Base-by-base conservation (phyloP, 768 basidiomycete genomes). In the Pleurotus sapidus region DNA sequence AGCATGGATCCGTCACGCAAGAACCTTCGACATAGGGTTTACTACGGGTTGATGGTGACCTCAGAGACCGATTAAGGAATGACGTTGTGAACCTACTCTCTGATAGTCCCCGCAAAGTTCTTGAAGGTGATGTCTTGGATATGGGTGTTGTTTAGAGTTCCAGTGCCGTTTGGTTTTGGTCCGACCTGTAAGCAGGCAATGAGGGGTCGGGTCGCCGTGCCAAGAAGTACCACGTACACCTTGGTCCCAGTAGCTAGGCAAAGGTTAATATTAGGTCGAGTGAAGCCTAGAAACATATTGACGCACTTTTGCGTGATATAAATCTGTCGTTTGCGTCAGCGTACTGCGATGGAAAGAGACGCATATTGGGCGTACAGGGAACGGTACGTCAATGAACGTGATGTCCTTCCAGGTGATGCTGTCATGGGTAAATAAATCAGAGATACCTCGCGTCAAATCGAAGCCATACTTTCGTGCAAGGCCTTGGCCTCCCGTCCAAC, bases 401-500 rank as follows among this genome's bases (percentile, higher is more conserved):
- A 86, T 86, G 59, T 85, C 79, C 59, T 67, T 79, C 82, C 82
- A 86, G 4, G 84, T 86, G 50, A 82, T 68, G 56, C 84, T 85
- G 20, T 59, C 3, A 40, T 27, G 2, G 43, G 20, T 27, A 11
- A 34, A 34, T 34, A 34, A 34, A 6, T 34, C 30, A 62, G 25
- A n/a, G 27, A 4, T 9, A 37, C 42, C 12, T 17, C 23, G 48
- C 3, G 1, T 46, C 40, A 11, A 23, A 46, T 12, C 11, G 8
- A 24, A 9, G 9, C 61, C 76, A 5, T 59, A 84, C 84, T 86
- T 86, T 46, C 75, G 68, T 1, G 82, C 83, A 2, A 80, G 54
- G 0, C 85, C 84, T 56, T 83, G 82, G 30, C 84, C 84, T 0
- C 84, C 84, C 0, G 81, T 79, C 83, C 83, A 86, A 63, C 84